phyloP scores from a whole-genome alignment of 2,329 filamentous ascomycete species.

The Truncatella angustata region DNA sequence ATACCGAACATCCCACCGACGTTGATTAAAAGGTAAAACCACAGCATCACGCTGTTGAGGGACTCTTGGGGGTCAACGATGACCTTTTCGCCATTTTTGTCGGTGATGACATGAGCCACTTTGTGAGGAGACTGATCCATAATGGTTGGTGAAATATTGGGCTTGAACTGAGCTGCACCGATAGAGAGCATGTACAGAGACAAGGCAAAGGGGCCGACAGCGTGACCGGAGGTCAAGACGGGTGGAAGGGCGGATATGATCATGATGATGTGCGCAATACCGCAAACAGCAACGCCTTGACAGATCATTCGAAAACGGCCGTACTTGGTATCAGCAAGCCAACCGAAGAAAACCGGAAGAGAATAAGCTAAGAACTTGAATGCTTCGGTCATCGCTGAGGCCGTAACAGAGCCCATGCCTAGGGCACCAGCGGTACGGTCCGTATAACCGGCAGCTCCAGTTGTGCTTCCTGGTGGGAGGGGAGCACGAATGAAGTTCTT shows the following conservation, averaged over 20 bases:
- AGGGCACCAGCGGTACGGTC: slow-evolving; percentile 45
- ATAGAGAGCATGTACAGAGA: slow-evolving; percentile 53
- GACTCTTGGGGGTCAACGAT: slow-evolving; percentile 66
- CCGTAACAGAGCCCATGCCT: slow-evolving; percentile 44
- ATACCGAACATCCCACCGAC: slow-evolving; percentile 49
- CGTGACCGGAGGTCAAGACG: slow-evolving; percentile 43
- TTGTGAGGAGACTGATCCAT: slow-evolving; percentile 65
- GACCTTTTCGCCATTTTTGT: slow-evolving; percentile 57
- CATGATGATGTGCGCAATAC: slow-evolving; percentile 24
- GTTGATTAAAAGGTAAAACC: slow-evolving; percentile 56
- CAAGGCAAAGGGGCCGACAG: slow-evolving; percentile 58
- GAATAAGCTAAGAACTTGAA: slow-evolving; percentile 47
- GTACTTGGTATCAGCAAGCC: slow-evolving; percentile 39
- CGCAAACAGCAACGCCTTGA: slow-evolving; percentile 12
- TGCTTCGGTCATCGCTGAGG: slow-evolving; percentile 43
- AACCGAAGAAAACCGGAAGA: slow-evolving; percentile 40
- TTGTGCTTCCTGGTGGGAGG: slow-evolving; percentile 36
- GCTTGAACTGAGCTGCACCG: slow-evolving; percentile 68
- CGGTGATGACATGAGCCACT: slow-evolving; percentile 49
- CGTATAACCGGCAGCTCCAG: slow-evolving; percentile 28
- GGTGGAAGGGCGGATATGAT: slow-evolving; percentile 29
- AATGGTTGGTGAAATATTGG: slow-evolving; percentile 67
- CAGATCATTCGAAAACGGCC: slow-evolving; percentile 30
- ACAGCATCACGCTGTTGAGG: slow-evolving; percentile 63
- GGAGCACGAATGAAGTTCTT: slow-evolving; percentile 54